These are phyloP conservation scores for Triticum turgidum DNA, from an alignment of 176 grass and related monocot species.

Conservation along the genomic window DNA sequence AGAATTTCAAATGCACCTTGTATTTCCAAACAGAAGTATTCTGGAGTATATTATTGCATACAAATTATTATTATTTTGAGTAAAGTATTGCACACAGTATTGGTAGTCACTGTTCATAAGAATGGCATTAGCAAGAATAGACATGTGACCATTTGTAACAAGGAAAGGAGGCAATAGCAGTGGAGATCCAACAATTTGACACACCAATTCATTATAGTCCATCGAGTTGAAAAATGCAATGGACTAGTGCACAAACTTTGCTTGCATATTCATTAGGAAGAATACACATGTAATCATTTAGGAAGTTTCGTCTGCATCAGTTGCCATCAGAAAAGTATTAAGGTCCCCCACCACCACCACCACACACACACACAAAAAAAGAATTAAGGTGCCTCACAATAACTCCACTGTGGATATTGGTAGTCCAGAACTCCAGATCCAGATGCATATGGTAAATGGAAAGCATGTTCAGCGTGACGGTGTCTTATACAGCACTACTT, in stretches of 20 bases:
- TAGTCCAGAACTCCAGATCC: not conserved
- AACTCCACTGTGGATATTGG: not conserved
- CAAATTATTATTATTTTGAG: not conserved
- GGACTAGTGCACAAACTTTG: not conserved
- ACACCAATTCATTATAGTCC: not conserved
- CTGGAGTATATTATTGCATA: not conserved
- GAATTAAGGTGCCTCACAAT: not conserved
- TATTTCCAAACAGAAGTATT: not conserved
- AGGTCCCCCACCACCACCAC: not conserved
- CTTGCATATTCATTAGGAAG: not conserved
- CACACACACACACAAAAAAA: no score
- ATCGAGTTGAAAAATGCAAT: not conserved
- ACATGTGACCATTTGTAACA: not conserved
- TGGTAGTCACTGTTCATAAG: not conserved
- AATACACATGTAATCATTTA: conserved; percentile 12
- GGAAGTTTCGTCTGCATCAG: not conserved
- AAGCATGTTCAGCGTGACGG: not conserved
- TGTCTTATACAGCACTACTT: not conserved
- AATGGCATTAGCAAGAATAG: not conserved
- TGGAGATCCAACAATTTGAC: not conserved
- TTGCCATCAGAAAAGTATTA: not conserved
- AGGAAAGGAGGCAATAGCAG: not conserved
- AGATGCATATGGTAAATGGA: not conserved
- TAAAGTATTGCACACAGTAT: conserved; percentile 1
- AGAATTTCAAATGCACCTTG: not conserved